Percentiles rank a stretch among this genome's conserved stretches.
These are phyloP conservation scores for Ophiocordyceps unilateralis DNA, from an alignment of 2,329 filamentous ascomycete species.

Conservation along the genomic window DNA sequence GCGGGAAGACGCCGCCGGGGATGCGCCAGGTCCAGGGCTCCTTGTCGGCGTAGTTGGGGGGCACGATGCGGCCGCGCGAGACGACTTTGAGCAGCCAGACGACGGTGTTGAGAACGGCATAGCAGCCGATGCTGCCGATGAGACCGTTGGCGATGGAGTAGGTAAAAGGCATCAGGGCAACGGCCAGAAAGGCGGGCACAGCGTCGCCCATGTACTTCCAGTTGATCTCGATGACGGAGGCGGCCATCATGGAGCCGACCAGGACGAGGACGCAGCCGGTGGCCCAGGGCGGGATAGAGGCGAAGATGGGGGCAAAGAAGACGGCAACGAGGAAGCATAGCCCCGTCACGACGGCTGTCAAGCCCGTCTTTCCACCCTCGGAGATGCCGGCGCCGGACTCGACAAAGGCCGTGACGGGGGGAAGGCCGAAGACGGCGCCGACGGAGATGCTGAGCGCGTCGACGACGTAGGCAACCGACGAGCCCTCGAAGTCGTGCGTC, in stretches of 20 bases:
- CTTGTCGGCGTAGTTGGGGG: conserved; percentile 58
- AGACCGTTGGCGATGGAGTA: conserved; percentile 80
- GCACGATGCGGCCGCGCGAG: conserved; percentile 53
- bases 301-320: conserved; percentile 83
- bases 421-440: conserved; percentile 58
- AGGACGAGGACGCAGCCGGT: conserved; percentile 78
- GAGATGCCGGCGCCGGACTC: conserved; percentile 84
- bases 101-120: conserved; percentile 55
- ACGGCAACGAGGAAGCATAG: conserved; percentile 74
- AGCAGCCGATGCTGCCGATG: conserved; percentile 63
- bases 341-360: conserved; percentile 66
- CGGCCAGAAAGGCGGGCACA: conserved; percentile 68
- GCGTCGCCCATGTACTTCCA: conserved; percentile 76
- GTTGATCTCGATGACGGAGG: conserved; percentile 67
- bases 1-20: conserved; percentile 56
- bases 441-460: conserved; percentile 67
- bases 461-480: conserved; percentile 66
- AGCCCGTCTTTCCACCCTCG: conserved; percentile 68
- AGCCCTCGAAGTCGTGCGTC: conserved; percentile 78
- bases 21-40: conserved; percentile 69
- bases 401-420: conserved; percentile 74
- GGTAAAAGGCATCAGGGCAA: conserved; percentile 76
- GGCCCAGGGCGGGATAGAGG: conserved; percentile 76
- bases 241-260: conserved; percentile 76
- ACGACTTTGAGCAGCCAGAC: conserved; percentile 52